Percentiles rank a stretch among this genome's conserved stretches.
These are phyloP conservation scores for Verticillium dahliae DNA, from an alignment of 2,329 filamentous ascomycete genomes.

Conservation along the genomic window DNA sequence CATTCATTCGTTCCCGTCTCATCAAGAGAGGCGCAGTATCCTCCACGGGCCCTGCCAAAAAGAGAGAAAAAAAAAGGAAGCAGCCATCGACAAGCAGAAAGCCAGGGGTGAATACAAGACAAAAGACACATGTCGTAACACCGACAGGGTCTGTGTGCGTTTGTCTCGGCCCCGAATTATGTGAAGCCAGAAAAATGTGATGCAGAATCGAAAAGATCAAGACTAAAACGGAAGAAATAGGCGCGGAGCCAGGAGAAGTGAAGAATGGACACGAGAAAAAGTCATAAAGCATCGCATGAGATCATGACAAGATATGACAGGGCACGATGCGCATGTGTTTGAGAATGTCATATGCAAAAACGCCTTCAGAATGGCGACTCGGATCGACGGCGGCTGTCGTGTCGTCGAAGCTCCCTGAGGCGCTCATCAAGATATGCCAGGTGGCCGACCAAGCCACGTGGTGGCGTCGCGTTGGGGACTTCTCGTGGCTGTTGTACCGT, in stretches of 20 bases:
- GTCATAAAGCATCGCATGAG: not conserved
- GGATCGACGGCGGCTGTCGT: slow-evolving; percentile 35
- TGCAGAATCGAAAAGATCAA: not conserved
- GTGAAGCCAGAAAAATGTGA: not conserved
- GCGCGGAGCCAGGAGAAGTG: not conserved
- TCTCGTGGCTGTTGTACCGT: slow-evolving; percentile 45
- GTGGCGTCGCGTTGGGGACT: slow-evolving; percentile 24
- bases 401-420: slow-evolving; percentile 46
- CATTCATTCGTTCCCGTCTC: not conserved
- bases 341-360: slow-evolving; percentile 15
- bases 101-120: not conserved
- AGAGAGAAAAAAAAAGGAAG: slow-evolving; percentile 4
- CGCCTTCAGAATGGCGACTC: slow-evolving; percentile 40
- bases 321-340: slow-evolving; percentile 2
- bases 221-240: not conserved
- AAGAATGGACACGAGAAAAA: not conserved
- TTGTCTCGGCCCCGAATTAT: not conserved
- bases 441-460: slow-evolving; percentile 40
- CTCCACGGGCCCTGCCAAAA: not conserved
- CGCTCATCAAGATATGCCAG: slow-evolving; percentile 54
- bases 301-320: not conserved
- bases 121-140: not conserved
- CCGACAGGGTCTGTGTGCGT: not conserved
- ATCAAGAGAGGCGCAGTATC: not conserved
- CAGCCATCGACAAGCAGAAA: no score